Percentiles rank a stretch among this genome's conserved stretches.
phyloP scores from a whole-genome alignment of 2,329 filamentous ascomycete genomes.

The Mycocentrospora acerina region DNA sequence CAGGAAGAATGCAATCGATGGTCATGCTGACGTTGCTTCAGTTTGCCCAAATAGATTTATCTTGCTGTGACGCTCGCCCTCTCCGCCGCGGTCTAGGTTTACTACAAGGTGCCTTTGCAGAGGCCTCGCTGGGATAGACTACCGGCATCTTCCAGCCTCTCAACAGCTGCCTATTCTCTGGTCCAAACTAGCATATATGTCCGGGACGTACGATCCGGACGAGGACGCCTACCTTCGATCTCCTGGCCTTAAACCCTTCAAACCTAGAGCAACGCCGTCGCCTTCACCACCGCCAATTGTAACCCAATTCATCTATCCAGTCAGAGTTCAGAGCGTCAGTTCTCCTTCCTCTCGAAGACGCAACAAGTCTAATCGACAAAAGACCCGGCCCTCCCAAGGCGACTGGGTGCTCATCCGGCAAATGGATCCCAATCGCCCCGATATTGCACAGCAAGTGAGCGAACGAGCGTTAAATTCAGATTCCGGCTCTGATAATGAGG shows the following conservation, averaged over 20 bases:
- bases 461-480: slow-evolving; percentile 52
- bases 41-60: slow-evolving; percentile 21
- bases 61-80: slow-evolving; percentile 20
- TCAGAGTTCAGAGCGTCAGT: slow-evolving; percentile 40
- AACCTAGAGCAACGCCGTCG: slow-evolving; percentile 52
- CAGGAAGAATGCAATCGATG: slow-evolving; percentile 19
- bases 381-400: slow-evolving; percentile 59
- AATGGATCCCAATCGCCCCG: slow-evolving; percentile 65
- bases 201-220: slow-evolving; percentile 51
- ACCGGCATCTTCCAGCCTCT: slow-evolving; percentile 1
- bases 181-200: slow-evolving; percentile 24
- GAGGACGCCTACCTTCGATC: slow-evolving; percentile 49
- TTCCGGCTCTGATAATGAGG: slow-evolving; percentile 49
- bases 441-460: slow-evolving; percentile 63
- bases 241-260: slow-evolving; percentile 45
- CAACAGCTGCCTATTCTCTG: background rate
- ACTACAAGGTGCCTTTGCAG: slow-evolving; percentile 17
- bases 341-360: slow-evolving; percentile 49
- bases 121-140: slow-evolving; percentile 25
- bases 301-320: slow-evolving; percentile 21
- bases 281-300: slow-evolving; percentile 51
- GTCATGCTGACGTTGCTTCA: slow-evolving; percentile 31
- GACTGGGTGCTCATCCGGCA: slow-evolving; percentile 68
- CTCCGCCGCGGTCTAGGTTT: slow-evolving; percentile 18
- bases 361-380: slow-evolving; percentile 51